Base-by-base conservation (phyloP, 2,329 filamentous ascomycete species). In the Ascochyta viciae-villosae region DNA sequence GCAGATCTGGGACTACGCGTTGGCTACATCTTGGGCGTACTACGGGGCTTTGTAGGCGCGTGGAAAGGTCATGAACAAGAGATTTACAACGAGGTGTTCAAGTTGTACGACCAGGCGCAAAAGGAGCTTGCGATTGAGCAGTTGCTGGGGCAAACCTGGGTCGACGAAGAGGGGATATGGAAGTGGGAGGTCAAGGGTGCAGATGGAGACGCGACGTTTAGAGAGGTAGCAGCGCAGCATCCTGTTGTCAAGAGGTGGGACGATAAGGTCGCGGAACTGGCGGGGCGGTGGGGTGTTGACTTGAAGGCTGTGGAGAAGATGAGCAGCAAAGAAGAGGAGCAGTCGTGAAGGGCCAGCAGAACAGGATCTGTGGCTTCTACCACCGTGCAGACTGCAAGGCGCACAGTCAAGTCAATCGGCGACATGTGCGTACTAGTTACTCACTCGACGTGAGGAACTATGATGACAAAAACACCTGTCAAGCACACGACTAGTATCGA, bases 1-100 rank as follows among this genome's bases (percentile, higher is more conserved):
- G 93, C 92, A 0, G 87, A 89, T 47, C 79, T 98, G 27, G 95
- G 94, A 0, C 74, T 90, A 61, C 82, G 83, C 26, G 89, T 87
- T 0, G 95, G 95, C 0, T 87, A 86, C 62, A 78, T 96, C 12
- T 74, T 96, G 3, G 95, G 95, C 0, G 78, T 91, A 4, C 71
- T 97, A 6, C 91, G 96, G 68, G 92, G 89, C 0, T 76, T 96
- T 19, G 75, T 80, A 0, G 77, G 78, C 13, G 85, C 86, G 9
- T 62, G 84, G 53, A 65, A 58, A 37, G 70, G 57, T 3, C 61
- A 64, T 12, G 60, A 70, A 19, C 57, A 67, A 13, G 69, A 69
- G 10, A 61, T 67, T 2, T 50, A 62, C 60, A 44, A 70, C 9
- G 68, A 72, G 33, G 59, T 75, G 3, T 61, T 65, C 15, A 62